Percentiles rank a stretch among this genome's conserved stretches.
Conservation (phyloP, 345 rosid genomes). For the Eucalyptus lansdowneana region DNA sequence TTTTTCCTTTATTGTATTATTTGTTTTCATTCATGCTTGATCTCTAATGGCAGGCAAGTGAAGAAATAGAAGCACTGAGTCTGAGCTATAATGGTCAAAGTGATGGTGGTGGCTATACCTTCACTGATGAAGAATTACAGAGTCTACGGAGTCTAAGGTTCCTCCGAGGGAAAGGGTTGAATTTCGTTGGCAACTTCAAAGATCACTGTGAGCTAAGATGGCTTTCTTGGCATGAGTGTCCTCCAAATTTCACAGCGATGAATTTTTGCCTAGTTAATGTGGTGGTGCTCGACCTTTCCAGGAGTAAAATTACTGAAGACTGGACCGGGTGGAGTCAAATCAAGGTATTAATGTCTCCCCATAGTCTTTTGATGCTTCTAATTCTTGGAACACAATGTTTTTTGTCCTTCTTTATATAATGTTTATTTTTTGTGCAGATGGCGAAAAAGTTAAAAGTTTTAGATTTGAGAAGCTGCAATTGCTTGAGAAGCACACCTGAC, state of each 20-base stretch:
- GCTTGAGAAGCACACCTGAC: not conserved
- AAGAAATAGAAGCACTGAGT: conserved; percentile 1
- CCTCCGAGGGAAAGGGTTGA: not conserved
- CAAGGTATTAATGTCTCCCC: not conserved
- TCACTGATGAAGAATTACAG: not conserved
- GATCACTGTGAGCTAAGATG: not conserved
- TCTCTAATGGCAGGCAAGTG: not conserved
- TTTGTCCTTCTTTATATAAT: no score
- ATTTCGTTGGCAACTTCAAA: not conserved
- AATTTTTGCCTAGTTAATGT: not conserved
- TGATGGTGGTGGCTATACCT: not conserved
- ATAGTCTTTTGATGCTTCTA: not conserved
- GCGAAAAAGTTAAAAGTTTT: not conserved
- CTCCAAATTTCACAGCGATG: not conserved
- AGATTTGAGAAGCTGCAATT: not conserved
- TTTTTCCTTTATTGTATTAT: not conserved
- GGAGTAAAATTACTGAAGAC: not conserved
- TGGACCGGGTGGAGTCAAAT: not conserved
- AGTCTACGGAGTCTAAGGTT: not conserved
- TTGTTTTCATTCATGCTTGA: not conserved
- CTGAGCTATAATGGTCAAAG: not conserved
- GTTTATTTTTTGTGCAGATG: not conserved
- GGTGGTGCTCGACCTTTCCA: not conserved
- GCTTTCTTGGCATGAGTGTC: not conserved
- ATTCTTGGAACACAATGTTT: not conserved